Percentiles rank a stretch among this genome's conserved stretches.
Evolutionary conservation across 257 asterid species (phyloP).

Genomic region (Jaltomata sinuosa): DNA sequence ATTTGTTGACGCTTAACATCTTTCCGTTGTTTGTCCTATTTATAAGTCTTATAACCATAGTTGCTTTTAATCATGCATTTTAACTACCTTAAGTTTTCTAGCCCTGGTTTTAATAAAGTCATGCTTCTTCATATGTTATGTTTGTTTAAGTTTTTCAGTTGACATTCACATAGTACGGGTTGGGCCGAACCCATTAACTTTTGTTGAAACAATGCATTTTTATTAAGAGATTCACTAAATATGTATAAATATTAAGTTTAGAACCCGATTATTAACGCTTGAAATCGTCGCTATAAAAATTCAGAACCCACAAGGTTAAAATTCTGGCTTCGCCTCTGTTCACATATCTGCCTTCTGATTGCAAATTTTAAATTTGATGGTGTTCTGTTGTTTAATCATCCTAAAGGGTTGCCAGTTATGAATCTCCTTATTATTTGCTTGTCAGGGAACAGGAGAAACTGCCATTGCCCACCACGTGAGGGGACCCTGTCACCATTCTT

Average conservation of each 20-base stretch:
- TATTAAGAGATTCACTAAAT: too few species aligned
- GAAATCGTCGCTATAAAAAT: too few species aligned
- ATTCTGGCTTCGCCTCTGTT: too few species aligned
- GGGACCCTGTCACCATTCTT: constrained; percentile 74
- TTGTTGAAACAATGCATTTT: too few species aligned
- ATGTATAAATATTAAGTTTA: too few species aligned
- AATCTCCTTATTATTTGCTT: constrained; percentile 12
- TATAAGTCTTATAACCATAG: not conserved
- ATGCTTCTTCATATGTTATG: not conserved
- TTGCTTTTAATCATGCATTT: not conserved
- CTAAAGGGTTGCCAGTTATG: not conserved
- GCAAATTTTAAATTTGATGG: not conserved
- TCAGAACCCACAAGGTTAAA: too few species aligned
- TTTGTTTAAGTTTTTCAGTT: not conserved
- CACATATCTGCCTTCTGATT: not conserved
- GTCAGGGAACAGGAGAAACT: constrained; percentile 46
- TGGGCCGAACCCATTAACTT: too few species aligned
- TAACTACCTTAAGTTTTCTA: not conserved
- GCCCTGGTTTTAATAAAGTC: not conserved
- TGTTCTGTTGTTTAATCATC: not conserved
- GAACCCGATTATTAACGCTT: too few species aligned
- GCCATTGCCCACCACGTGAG: constrained; percentile 66
- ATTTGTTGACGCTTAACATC: not conserved
- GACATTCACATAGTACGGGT: too few species aligned
- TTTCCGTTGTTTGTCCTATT: not conserved